A percentile compares a stretch with the other conserved stretches of the same genome.
These are phyloP conservation scores for Glycine soja DNA, from an alignment of 306 rosid genomes.

Conservation along the genomic window DNA sequence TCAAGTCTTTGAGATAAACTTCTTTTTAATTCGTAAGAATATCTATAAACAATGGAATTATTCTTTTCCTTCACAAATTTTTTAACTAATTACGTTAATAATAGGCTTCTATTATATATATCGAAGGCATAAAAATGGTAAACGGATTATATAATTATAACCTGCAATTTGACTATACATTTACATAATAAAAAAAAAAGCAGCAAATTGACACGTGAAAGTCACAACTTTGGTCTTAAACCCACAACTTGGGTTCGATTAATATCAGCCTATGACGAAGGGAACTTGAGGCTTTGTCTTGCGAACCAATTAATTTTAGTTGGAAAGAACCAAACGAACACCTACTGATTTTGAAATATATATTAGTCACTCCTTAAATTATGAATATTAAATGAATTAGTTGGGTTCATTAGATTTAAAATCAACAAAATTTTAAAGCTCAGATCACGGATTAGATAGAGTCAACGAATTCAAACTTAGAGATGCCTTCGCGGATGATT, in stretches of 20 bases:
- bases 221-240: constrained; percentile 47
- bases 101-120: background rate
- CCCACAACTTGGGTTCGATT: constrained; percentile 37
- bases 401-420: constrained; percentile 22
- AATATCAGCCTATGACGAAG: constrained; percentile 32
- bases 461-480: constrained; percentile 15
- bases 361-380: constrained; percentile 11
- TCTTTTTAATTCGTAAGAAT: background rate
- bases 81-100: background rate
- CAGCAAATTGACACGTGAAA: constrained; percentile 41
- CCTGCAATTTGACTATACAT: constrained; percentile 41
- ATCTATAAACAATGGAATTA: background rate
- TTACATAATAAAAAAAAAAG: background rate
- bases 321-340: constrained; percentile 32
- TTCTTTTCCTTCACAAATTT: background rate
- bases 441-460: constrained; percentile 9
- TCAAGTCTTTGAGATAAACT: background rate
- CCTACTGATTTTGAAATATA: constrained; percentile 41
- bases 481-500: constrained; percentile 3
- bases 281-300: constrained; percentile 37
- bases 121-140: background rate
- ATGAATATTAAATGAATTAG: constrained; percentile 30
- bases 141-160: constrained; percentile 15
- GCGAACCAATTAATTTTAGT: background rate
- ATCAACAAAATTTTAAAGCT: background rate